phyloP scores from a whole-genome alignment of 2,329 filamentous ascomycete genomes.

The Calonectria fujianensis region DNA sequence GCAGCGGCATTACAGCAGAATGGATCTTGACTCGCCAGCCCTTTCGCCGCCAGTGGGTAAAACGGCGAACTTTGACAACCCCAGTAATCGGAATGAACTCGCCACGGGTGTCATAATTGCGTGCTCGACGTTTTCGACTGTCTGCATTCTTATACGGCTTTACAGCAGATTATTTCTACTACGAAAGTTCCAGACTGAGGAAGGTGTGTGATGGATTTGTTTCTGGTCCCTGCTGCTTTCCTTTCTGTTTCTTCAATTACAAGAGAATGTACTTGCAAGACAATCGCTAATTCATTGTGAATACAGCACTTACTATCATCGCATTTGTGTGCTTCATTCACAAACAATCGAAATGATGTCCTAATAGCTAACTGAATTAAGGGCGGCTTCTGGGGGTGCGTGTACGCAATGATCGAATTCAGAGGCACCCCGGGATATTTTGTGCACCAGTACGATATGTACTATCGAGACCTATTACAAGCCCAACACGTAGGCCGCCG shows the following conservation, averaged over 20 bases:
- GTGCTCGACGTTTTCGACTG: not conserved
- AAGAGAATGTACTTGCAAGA: no score
- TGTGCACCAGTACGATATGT: slow-evolving; percentile 13
- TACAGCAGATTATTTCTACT: not conserved
- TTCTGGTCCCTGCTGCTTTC: no score
- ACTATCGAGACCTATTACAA: not conserved
- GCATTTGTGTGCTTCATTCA: not conserved
- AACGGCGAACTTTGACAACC: not conserved
- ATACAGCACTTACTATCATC: not conserved
- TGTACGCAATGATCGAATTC: slow-evolving; percentile 10
- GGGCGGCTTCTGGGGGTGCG: slow-evolving; percentile 6
- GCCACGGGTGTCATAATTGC: not conserved
- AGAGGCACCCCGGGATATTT: slow-evolving; percentile 11
- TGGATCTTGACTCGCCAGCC: slow-evolving; percentile 15
- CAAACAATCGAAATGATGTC: not conserved
- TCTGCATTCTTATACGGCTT: not conserved
- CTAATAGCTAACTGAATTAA: not conserved
- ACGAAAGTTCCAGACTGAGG: not conserved
- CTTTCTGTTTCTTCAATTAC: no score
- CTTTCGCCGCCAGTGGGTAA: slow-evolving; percentile 1
- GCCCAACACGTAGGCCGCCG: not conserved
- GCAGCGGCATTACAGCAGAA: not conserved
- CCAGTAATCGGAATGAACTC: not conserved
- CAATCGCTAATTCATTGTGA: not conserved
- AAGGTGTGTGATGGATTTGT: not conserved